Evolutionary conservation across 805 yeast species (phyloP), one percentile per base, ranked within the genome.

Genomic region (Ogataea pilisensis): DNA sequence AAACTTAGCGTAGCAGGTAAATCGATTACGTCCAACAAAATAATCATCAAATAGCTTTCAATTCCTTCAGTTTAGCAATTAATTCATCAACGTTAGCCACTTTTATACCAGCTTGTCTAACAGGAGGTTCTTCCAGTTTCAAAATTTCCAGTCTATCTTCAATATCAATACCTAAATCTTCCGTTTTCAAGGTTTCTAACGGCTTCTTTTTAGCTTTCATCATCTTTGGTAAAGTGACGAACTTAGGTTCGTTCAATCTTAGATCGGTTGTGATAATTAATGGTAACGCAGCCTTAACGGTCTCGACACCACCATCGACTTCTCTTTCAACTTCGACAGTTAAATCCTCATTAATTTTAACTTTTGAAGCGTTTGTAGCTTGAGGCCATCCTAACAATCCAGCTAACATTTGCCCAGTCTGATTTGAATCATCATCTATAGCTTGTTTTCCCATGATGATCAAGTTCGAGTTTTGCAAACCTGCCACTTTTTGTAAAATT

Each of bases 121-220:
- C 71, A 17, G 90, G 80, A 20, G 99, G 99, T 61, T 93, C 97
- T 52, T 80, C 80, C 13, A 93, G 82, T 58, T 80, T 76, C 43
- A 86, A 57, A 3, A 80, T 70, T 58, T 85, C 80, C 45, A 90
- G 65, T 54, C 91, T 77, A 28, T 76, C 74, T 25, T 75, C 62
- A 9, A 79, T 58, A 33, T 82, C 85, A 26, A 84, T 73, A n/a
- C 82, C 85, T 45, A 86, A 75, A 53, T 85, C 95, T n/a, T 58
- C 69, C 17, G 81, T 64, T 68, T 75, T 65, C 64, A 77, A 62
- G 57, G 78, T 72, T 53, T 80, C 87, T 61, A 90, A 72, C 4
- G 96, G 96, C 73, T 88, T 90, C 78, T 90, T 90, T 73, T 93
- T 93, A 41, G 98, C 98, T 72, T 93, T 93, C 98, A 93, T 93